Evolutionary conservation across 768 basidiomycete genomes (phyloP).

Genomic region (Lentinula guzmanii): DNA sequence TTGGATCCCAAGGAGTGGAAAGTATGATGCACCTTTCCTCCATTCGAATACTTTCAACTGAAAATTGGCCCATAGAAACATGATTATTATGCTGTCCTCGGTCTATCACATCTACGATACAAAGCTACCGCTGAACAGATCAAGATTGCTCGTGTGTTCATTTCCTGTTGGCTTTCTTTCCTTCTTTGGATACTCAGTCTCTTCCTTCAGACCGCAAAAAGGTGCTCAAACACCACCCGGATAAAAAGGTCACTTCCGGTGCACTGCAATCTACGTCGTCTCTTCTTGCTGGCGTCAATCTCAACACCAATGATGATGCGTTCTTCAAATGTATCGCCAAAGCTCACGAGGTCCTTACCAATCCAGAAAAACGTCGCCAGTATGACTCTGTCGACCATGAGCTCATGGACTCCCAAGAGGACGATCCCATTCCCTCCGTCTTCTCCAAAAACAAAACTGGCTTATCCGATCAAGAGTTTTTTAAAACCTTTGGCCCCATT

Average conservation of each 20-base stretch:
- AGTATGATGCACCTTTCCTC: constrained; percentile 33
- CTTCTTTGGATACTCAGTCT: not conserved
- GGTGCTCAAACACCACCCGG: constrained; percentile 97
- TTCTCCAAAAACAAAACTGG: constrained; percentile 49
- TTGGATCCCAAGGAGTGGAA: constrained; percentile 99
- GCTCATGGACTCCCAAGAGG: constrained; percentile 68
- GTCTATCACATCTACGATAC: constrained; percentile 86
- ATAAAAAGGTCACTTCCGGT: constrained; percentile 69
- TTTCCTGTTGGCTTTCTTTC: not conserved
- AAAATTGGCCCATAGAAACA: constrained; percentile 63
- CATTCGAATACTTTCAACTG: not conserved
- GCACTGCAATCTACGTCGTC: constrained; percentile 20
- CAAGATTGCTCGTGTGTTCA: constrained; percentile 83
- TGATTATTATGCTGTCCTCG: constrained; percentile 97
- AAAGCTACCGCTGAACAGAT: constrained; percentile 88
- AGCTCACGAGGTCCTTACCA: constrained; percentile 89
- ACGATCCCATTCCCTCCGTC: constrained; percentile 61
- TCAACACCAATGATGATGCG: constrained; percentile 90
- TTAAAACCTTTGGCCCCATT: constrained; percentile 69
- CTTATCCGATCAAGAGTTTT: constrained; percentile 48
- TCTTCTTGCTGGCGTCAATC: constrained; percentile 48
- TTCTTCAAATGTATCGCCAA: constrained; percentile 99
- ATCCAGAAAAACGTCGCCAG: constrained; percentile 83
- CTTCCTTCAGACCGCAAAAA: constrained; percentile 81
- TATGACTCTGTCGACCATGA: constrained; percentile 94